Evolutionary conservation across 2,329 filamentous ascomycete species (phyloP).

Genomic region (Paraphaeosphaeria minitans): DNA sequence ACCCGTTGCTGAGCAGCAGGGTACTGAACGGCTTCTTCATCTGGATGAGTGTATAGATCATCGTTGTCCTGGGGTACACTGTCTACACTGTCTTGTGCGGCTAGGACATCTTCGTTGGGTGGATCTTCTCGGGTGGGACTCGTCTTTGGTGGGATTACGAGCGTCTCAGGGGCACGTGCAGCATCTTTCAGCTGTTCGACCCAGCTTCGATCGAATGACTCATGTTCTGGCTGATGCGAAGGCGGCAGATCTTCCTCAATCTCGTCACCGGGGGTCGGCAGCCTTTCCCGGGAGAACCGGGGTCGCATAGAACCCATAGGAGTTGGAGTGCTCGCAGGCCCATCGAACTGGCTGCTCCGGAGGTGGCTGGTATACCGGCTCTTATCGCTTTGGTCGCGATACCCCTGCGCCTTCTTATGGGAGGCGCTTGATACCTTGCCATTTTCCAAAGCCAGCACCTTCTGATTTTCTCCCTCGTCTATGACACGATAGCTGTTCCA

Average conservation of each 20-base stretch:
- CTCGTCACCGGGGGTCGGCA: constrained; percentile 34
- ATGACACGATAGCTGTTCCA: constrained; percentile 87
- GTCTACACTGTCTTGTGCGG: constrained; percentile 10
- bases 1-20: constrained; percentile 14
- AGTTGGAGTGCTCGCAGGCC: constrained; percentile 33
- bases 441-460: constrained; percentile 68
- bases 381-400: constrained; percentile 78
- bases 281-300: constrained; percentile 30
- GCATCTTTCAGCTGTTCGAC: constrained; percentile 4
- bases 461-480: constrained; percentile 83
- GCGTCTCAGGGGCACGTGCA: constrained; percentile 14
- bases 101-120: constrained; percentile 10
- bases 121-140: constrained; percentile 29
- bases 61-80: constrained; percentile 24
- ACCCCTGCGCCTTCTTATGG: constrained; percentile 66
- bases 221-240: constrained; percentile 41
- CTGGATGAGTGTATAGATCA: constrained; percentile 24
- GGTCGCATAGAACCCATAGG: constrained; percentile 27
- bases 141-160: constrained; percentile 39
- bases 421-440: constrained; percentile 71
- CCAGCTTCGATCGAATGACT: constrained; percentile 31
- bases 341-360: constrained; percentile 41
- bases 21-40: not conserved
- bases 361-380: constrained; percentile 85
- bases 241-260: constrained; percentile 40